Evolutionary conservation across 257 asterid genomes (phyloP), one percentile per base, ranked within the genome.

Genomic region (Jacaranda copaia): DNA sequence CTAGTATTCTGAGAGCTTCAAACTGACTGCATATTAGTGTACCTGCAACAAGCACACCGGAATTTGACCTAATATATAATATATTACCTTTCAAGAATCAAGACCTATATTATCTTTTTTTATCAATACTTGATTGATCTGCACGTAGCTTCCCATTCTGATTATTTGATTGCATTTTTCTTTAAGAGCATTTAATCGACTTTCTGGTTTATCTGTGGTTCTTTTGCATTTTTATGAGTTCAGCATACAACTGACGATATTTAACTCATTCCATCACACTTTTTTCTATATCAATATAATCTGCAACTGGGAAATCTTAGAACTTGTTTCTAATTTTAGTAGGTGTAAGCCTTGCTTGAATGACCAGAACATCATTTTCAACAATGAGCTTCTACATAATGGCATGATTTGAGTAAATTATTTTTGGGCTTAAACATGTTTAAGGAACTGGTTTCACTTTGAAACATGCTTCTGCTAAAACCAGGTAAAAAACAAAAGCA

Each of bases 21-120:
- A 25, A 25, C 32, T 25, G 32, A 25, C 32, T 25, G 32, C 32
- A 25, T 25, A 25, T 25, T 25, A 25, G 32, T 25, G 32, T 25
- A 25, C 32, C 32, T 25, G 32, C 32, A 25, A 25, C 32, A 25
- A 25, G 32, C 32, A 25, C 32, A 25, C 32, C 32, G 32, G 32
- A 25, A 25, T 2, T 25, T 25, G 32, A 25, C 32, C 32, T 25
- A 25, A 25, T 25, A 25, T 25, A 25, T 25, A 25, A 25, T 25
- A 25, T 25, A 25, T 25, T 19, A 39, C 62, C 72, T 61, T 76
- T 49, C 52, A 25, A n/a, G 43, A 74, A 70, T 49, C 52, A 25
- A n/a, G 43, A 74, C 25, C 60, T 81, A 38, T 18, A 65, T 38
- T 62, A 39, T 59, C 68, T 19, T 12, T 61, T 77, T 20, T 67